Percentiles rank a stretch among this genome's conserved stretches.
phyloP scores from a whole-genome alignment of 345 rosid species.

The Citrus medica region DNA sequence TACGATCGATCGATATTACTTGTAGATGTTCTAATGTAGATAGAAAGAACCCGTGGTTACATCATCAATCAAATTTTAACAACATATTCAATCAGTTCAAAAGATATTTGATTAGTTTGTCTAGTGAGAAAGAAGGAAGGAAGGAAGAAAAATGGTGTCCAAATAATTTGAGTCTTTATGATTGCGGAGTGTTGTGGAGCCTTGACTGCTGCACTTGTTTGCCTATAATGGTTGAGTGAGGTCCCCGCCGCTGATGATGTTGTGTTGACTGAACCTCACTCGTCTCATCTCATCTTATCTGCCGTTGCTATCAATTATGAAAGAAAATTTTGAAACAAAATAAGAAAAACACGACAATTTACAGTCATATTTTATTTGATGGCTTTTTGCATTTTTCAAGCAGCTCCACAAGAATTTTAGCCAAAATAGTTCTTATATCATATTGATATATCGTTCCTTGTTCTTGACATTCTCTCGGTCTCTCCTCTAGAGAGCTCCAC shows the following conservation, averaged over 20 bases:
- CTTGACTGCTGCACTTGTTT: not conserved
- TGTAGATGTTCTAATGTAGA: no score
- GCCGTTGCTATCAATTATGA: not conserved
- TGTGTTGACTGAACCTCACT: not conserved
- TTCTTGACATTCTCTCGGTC: not conserved
- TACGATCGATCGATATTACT: no score
- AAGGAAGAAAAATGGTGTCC: not conserved
- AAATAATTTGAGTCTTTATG: not conserved
- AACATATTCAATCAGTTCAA: not conserved
- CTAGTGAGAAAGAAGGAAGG: not conserved
- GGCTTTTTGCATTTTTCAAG: not conserved
- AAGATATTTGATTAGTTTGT: not conserved
- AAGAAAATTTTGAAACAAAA: not conserved
- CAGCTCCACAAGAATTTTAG: not conserved
- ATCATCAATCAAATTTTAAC: not conserved
- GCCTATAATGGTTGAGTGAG: not conserved
- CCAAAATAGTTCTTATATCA: not conserved
- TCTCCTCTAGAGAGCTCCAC: not conserved
- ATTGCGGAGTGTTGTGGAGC: constrained; percentile 3
- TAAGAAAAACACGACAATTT: not conserved
- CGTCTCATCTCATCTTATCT: not conserved
- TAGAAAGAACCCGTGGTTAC: no score
- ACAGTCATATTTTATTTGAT: not conserved
- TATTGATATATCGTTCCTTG: not conserved
- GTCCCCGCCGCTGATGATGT: not conserved